Evolutionary conservation across 148 eudicot genomes (phyloP).

Genomic region (Fagopyrum esculentum): DNA sequence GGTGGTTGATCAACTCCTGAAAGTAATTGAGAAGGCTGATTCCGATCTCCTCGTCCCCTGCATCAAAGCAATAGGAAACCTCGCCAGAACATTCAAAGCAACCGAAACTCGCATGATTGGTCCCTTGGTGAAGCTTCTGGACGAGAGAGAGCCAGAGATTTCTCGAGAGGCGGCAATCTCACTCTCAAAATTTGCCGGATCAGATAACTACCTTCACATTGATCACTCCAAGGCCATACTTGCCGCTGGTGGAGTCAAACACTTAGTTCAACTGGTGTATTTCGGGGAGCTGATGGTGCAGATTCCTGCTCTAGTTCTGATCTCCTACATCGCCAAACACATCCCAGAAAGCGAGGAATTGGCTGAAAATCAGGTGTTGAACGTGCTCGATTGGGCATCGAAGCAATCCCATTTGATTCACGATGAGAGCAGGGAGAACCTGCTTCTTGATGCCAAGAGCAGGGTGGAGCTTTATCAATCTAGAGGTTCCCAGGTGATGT

Average conservation of each 20-base stretch:
- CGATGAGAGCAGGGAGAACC: constrained; percentile 42
- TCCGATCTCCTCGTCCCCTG: constrained; percentile 70
- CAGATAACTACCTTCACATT: constrained; percentile 62
- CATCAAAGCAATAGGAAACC: constrained; percentile 63
- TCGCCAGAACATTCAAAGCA: constrained; percentile 79
- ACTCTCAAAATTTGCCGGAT: constrained; percentile 60
- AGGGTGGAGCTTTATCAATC: constrained; percentile 81
- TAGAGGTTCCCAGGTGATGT: constrained; percentile 50
- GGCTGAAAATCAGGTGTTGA: constrained; percentile 61
- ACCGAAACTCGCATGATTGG: constrained; percentile 83
- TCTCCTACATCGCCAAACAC: constrained; percentile 58
- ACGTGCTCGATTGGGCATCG: constrained; percentile 83
- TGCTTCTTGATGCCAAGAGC: constrained; percentile 62
- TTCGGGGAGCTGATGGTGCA: constrained; percentile 78
- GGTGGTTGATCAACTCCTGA: constrained; percentile 68
- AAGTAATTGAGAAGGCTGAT: constrained; percentile 44
- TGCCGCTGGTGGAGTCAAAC: constrained; percentile 68
- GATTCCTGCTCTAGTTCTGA: constrained; percentile 45
- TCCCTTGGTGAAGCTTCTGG: constrained; percentile 68
- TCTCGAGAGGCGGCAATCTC: constrained; percentile 60
- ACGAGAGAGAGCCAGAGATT: constrained; percentile 68
- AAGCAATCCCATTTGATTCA: constrained; percentile 61
- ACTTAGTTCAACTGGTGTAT: constrained; percentile 77
- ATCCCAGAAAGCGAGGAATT: constrained; percentile 84
- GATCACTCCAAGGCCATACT: constrained; percentile 87